Conservation (phyloP, 208 protist species). For the Leishmania tropica region DNA sequence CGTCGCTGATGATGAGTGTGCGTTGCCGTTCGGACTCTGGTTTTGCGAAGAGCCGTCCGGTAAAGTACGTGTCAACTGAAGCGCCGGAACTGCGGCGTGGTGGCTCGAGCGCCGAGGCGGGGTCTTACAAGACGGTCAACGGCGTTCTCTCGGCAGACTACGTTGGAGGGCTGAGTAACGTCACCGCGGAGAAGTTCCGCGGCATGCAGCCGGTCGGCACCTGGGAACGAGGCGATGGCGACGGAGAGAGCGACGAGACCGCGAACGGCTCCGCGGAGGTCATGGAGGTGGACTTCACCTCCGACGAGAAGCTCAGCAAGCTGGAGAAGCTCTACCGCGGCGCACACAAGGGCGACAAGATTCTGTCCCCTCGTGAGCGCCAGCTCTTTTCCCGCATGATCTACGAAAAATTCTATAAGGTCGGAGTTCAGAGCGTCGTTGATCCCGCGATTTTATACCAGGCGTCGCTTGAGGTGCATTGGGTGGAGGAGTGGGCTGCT, state of each 20-base stretch:
- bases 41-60: neutral
- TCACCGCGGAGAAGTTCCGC: neutral
- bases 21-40: neutral
- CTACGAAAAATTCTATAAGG: conserved; percentile 61
- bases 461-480: conserved; percentile 71
- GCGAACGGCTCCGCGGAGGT: conserved; percentile 6
- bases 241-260: neutral
- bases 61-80: conserved; percentile 8
- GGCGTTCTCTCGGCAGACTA: neutral
- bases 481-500: conserved; percentile 79
- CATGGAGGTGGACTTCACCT: conserved; percentile 28
- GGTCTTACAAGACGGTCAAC: no score
- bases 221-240: neutral
- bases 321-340: conserved; percentile 33
- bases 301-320: conserved; percentile 19
- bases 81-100: neutral
- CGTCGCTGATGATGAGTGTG: neutral
- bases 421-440: conserved; percentile 28
- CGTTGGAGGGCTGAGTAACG: neutral
- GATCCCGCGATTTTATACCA: conserved; percentile 71
- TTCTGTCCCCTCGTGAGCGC: conserved; percentile 43
- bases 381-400: conserved; percentile 58
- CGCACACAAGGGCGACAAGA: conserved; percentile 1
- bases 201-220: conserved; percentile 1
- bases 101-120: neutral